Base-by-base conservation (phyloP, 768 basidiomycete genomes). In the Lactifluus hygrophoroides region DNA sequence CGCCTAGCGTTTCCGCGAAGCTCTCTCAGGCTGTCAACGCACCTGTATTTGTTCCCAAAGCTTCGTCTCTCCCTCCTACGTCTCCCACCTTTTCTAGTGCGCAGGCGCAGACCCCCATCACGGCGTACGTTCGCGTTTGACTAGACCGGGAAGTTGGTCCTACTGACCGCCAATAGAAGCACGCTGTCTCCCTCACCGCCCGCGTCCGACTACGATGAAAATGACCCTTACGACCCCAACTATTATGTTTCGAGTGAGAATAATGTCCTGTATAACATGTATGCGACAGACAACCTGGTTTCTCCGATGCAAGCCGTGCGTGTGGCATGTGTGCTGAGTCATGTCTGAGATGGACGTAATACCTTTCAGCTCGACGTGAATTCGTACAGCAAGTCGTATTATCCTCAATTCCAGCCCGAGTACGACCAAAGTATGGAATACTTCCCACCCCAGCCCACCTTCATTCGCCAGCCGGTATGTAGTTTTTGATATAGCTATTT, bases 21-120 rank as follows among this genome's bases (percentile, higher is more conserved):
- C 77, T 81, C 3, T 77, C 85, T 44, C 80, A 86, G 62, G 86
- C 87, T 3, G 79, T 90, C 54, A 88, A 91, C 68, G 90, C 90
- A 1, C 88, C 90, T 35, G 82, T 92, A 43, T 93, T 93, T 61
- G 82, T 93, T 21, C 90, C 90, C 19, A 90, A 88, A 69, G 73
- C 71, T 25, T 69, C 74, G 35, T 68, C 71, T 53, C 62, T 69
- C 30, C 55, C 69, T 64, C 56, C 68, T 38, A 61, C 66, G 1
- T 61, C 63, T 50, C 57, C 65, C 30, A 56, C 62, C 21, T 50
- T 54, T 30, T 62, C 64, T 44, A 54, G 54, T 53, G 64, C 61
- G 51, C 61, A 63, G 51, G 61, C 61, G 48, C 64, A 63, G 51
- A 56, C 61, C 13, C 54, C 61, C 27, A 35, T 58, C 10, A 56